These are phyloP conservation scores for Myochromella boudieri DNA, from an alignment of 768 basidiomycete genomes.

Conservation along the genomic window DNA sequence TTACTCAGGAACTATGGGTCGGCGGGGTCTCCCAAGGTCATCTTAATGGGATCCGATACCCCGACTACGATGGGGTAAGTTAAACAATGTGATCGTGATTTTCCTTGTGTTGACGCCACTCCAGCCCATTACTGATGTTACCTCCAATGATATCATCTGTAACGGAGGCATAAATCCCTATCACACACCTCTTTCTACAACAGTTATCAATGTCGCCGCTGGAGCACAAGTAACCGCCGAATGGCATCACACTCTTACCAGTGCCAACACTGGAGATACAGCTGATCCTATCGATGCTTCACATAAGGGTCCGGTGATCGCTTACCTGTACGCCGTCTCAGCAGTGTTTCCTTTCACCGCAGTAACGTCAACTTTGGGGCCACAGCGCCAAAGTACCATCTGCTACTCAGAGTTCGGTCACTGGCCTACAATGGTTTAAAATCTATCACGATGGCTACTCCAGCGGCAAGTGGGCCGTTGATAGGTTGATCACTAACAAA, in stretches of 20 bases:
- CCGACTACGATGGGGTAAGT: conserved; percentile 39
- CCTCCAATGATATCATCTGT: conserved; percentile 55
- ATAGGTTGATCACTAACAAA: conserved; percentile 45
- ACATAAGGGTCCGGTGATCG: conserved; percentile 53
- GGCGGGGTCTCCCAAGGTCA: conserved; percentile 49
- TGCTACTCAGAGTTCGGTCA: conserved; percentile 45
- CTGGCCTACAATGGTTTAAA: conserved; percentile 56
- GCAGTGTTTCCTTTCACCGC: no score
- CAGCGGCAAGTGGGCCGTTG: conserved; percentile 42
- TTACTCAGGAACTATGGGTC: conserved; percentile 46
- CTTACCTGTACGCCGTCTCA: no score
- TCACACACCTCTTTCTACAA: conserved; percentile 40
- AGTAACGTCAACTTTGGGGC: no score
- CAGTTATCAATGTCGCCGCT: conserved; percentile 47
- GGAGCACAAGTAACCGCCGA: conserved; percentile 53
- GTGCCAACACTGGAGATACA: conserved; percentile 37
- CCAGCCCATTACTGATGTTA: conserved; percentile 54
- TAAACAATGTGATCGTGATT: not conserved
- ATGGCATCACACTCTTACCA: conserved; percentile 46
- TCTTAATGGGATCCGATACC: conserved; percentile 36
- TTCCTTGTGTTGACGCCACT: not conserved
- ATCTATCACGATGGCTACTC: conserved; percentile 46
- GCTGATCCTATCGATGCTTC: conserved; percentile 46
- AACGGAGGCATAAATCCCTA: conserved; percentile 58
- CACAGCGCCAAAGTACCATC: conserved; percentile 44